Conservation (phyloP, 1,284 basidiomycete genomes). For the Stereum hirsutum region DNA sequence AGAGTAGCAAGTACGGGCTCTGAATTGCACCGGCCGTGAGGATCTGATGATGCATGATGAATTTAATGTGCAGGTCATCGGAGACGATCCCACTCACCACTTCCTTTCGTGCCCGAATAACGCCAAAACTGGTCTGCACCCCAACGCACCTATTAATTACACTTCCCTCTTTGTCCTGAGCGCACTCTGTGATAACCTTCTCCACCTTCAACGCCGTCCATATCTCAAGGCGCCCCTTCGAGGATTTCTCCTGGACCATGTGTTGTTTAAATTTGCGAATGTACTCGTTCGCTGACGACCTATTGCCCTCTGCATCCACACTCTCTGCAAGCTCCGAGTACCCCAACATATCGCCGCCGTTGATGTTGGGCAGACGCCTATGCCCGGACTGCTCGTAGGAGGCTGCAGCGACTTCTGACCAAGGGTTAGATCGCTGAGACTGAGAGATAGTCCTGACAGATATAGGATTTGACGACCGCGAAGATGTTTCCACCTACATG, state of each 20-base stretch:
- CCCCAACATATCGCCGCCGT: not conserved
- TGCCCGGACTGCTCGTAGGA: not conserved
- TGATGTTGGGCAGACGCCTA: not conserved
- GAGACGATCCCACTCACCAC: not conserved
- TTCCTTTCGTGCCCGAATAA: not conserved
- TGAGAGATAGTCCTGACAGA: not conserved
- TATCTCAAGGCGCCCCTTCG: not conserved
- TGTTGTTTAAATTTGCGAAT: too few species aligned
- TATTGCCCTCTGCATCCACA: not conserved
- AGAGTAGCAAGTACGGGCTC: not conserved
- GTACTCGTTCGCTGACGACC: not conserved
- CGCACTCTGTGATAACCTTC: not conserved
- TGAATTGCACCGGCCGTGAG: conserved; percentile 1
- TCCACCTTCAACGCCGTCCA: not conserved
- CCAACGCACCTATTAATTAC: not conserved
- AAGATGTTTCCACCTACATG: too few species aligned
- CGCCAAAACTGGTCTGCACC: not conserved
- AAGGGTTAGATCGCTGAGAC: not conserved
- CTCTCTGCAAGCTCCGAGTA: not conserved
- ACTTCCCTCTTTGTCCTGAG: not conserved
- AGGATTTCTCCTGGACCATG: not conserved
- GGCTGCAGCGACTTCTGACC: not conserved
- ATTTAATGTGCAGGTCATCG: not conserved
- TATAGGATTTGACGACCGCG: not conserved
- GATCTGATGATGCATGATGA: not conserved